Evolutionary conservation across 2,329 filamentous ascomycete genomes (phyloP).

Genomic region (Aspergillus sp.): DNA sequence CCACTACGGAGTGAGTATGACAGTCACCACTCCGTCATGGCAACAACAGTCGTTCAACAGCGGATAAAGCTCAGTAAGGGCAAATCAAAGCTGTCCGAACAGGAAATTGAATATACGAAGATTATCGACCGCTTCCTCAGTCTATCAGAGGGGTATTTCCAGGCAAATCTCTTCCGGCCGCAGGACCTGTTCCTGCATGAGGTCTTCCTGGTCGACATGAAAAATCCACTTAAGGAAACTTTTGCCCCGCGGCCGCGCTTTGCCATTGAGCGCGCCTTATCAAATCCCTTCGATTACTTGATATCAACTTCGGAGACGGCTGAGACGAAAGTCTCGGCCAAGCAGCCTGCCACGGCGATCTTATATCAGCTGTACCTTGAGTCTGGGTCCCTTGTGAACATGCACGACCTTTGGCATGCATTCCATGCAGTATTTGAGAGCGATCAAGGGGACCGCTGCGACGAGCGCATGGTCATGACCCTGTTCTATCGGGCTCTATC

Average conservation of each 20-base stretch:
- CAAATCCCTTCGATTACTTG: conserved; percentile 61
- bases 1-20: conserved; percentile 73
- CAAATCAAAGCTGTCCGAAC: conserved; percentile 53
- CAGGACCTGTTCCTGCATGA: conserved; percentile 56
- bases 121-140: conserved; percentile 51
- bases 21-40: conserved; percentile 57
- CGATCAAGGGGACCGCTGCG: conserved; percentile 29
- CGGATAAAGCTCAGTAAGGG: conserved; percentile 60
- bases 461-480: conserved; percentile 53
- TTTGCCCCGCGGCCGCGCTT: conserved; percentile 60
- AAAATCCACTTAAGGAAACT: conserved; percentile 56
- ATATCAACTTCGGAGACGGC: conserved; percentile 46
- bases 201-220: conserved; percentile 58
- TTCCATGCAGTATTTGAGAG: conserved; percentile 55
- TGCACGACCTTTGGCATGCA: conserved; percentile 61
- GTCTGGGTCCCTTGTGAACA: conserved; percentile 61
- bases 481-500: conserved; percentile 83
- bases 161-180: conserved; percentile 48
- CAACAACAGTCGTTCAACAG: conserved; percentile 60
- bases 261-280: conserved; percentile 60
- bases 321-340: conserved; percentile 44
- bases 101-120: conserved; percentile 56
- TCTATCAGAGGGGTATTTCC: conserved; percentile 48
- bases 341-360: conserved; percentile 59
- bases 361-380: conserved; percentile 64